Conservation (phyloP, 352 stramenopile genomes). For the Globisporangium abappressorium region DNA sequence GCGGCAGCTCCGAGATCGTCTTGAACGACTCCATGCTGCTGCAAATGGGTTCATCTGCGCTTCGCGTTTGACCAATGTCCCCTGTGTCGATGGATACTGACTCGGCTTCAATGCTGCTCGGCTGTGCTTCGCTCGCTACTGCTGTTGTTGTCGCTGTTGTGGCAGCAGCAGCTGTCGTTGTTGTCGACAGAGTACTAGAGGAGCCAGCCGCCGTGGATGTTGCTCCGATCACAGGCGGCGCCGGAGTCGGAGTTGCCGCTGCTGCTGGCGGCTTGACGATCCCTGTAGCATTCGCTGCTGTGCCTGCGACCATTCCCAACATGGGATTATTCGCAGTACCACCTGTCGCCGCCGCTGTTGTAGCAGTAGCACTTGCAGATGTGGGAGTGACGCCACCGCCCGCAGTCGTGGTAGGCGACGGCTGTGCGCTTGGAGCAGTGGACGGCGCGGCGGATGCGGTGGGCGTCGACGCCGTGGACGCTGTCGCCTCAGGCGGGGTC, state of each 20-base stretch:
- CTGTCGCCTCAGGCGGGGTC: constrained; percentile 31
- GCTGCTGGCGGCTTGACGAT: constrained; percentile 14
- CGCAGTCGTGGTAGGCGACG: constrained; percentile 7
- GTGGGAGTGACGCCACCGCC: not conserved
- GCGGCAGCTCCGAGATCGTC: constrained; percentile 95
- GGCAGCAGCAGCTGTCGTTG: constrained; percentile 12
- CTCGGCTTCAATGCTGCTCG: constrained; percentile 11
- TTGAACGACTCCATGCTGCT: constrained; percentile 92
- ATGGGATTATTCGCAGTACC: not conserved
- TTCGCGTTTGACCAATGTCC: constrained; percentile 18
- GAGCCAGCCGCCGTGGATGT: not conserved
- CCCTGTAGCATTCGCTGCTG: constrained; percentile 9
- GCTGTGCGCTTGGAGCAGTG: constrained; percentile 2
- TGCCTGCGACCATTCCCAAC: not conserved
- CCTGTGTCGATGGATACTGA: constrained; percentile 14
- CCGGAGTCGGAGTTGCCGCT: not conserved
- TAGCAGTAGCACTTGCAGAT: not conserved
- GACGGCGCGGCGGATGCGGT: not conserved
- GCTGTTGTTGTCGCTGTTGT: constrained; percentile 20
- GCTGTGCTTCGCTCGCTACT: constrained; percentile 12
- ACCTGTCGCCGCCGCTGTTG: not conserved
- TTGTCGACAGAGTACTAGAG: not conserved
- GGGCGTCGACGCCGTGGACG: not conserved
- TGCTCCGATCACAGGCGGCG: constrained; percentile 12
- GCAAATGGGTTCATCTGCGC: constrained; percentile 53